These are phyloP conservation scores for Aspergillus flavus DNA, from an alignment of 2,329 filamentous ascomycete species.

Conservation along the genomic window DNA sequence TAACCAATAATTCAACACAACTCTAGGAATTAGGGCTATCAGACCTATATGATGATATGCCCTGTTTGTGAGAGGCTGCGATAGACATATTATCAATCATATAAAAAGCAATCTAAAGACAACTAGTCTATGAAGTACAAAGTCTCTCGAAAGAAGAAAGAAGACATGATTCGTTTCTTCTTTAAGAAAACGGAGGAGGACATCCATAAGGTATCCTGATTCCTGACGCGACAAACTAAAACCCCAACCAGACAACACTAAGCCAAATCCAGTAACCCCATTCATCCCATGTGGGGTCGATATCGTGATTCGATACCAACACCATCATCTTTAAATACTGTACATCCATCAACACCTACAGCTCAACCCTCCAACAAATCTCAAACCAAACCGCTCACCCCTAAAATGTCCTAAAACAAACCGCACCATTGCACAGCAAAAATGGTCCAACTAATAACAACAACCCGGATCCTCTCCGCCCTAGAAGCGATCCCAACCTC, in stretches of 20 bases:
- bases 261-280: background rate
- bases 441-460: conserved; percentile 49
- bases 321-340: background rate
- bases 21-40: no score
- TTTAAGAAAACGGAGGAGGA: no score
- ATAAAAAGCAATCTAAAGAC: no score
- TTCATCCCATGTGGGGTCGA: background rate
- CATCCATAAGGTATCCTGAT: no score
- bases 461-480: conserved; percentile 42
- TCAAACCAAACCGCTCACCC: no score
- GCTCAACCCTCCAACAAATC: background rate
- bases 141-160: no score
- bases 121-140: no score
- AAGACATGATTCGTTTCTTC: no score
- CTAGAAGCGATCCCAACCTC: conserved; percentile 38
- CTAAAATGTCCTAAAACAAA: background rate
- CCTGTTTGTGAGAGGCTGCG: no score
- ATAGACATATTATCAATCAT: no score
- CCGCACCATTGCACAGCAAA: background rate
- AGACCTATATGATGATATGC: no score
- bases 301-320: background rate
- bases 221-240: background rate
- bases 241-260: background rate
- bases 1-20: no score
- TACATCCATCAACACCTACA: background rate